Percentiles rank a stretch among this genome's conserved stretches.
phyloP scores from a whole-genome alignment of 164 flowering plant genomes.

The Dillenia turbinata region DNA sequence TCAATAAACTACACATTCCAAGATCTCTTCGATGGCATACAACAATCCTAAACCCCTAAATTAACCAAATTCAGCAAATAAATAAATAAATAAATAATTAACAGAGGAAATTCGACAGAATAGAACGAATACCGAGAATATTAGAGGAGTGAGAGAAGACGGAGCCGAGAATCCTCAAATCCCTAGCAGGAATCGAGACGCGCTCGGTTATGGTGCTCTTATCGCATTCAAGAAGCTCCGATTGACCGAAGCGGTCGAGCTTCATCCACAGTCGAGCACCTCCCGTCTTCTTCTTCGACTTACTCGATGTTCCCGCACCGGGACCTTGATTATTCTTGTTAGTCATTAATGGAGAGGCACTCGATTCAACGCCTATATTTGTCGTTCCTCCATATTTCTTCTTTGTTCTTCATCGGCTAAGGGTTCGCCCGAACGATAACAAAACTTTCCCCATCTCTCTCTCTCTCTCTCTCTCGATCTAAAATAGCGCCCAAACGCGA shows the following conservation, averaged over 20 bases:
- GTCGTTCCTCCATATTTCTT: no score
- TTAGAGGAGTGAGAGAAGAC: constrained; percentile 91
- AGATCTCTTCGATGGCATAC: no score
- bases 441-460: no score
- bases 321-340: not conserved
- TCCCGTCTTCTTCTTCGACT: constrained; percentile 77
- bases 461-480: no score
- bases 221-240: constrained; percentile 82
- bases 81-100: not conserved
- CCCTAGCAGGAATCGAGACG: constrained; percentile 78
- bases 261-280: constrained; percentile 87
- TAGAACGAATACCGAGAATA: constrained; percentile 67
- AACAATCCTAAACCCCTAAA: no score
- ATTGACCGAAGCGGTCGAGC: constrained; percentile 57
- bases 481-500: no score
- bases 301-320: not conserved
- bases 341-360: no score
- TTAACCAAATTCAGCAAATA: not conserved
- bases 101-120: not conserved
- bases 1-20: no score
- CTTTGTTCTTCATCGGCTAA: no score
- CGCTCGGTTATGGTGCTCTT: constrained; percentile 66
- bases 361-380: no score
- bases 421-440: no score
- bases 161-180: constrained; percentile 95